A percentile compares a stretch with the other conserved stretches of the same genome.
These are phyloP conservation scores for Neurospora sp. DNA, from an alignment of 495 filamentous ascomycete genomes.

Conservation along the genomic window DNA sequence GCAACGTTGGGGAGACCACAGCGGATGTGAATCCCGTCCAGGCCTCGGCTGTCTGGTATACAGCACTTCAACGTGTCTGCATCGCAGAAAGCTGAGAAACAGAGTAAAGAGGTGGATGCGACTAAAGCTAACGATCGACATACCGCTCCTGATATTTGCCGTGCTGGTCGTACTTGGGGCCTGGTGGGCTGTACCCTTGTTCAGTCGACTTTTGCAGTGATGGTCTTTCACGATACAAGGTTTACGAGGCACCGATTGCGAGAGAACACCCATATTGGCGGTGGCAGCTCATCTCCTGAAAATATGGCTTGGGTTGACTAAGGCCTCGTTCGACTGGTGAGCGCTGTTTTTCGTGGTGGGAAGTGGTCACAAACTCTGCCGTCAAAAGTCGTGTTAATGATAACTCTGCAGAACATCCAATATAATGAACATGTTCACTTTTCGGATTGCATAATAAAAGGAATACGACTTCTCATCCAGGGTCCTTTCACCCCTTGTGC, in stretches of 20 bases:
- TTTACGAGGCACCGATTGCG: background rate
- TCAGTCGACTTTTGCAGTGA: background rate
- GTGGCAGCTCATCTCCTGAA: too few species aligned
- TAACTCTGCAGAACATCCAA: background rate
- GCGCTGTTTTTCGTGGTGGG: background rate
- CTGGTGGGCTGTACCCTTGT: conserved; percentile 4
- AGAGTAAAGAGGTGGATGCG: conserved; percentile 29
- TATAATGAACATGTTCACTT: background rate
- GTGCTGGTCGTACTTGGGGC: conserved; percentile 17
- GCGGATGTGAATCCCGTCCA: conserved; percentile 42
- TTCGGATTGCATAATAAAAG: background rate
- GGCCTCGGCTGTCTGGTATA: conserved; percentile 44
- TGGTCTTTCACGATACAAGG: background rate
- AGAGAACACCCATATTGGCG: background rate
- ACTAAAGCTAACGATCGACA: conserved; percentile 18
- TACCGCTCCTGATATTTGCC: conserved; percentile 24
- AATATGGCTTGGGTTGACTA: too few species aligned
- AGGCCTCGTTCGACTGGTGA: background rate
- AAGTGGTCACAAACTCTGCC: background rate
- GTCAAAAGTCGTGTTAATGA: background rate
- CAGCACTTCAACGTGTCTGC: conserved; percentile 33
- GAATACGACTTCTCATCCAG: background rate
- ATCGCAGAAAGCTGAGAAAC: conserved; percentile 20
- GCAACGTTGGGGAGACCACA: conserved; percentile 41
- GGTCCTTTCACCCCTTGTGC: background rate